Conservation (phyloP, 2,329 filamentous ascomycete species). For the Arthrobotrys sphaeroides region DNA sequence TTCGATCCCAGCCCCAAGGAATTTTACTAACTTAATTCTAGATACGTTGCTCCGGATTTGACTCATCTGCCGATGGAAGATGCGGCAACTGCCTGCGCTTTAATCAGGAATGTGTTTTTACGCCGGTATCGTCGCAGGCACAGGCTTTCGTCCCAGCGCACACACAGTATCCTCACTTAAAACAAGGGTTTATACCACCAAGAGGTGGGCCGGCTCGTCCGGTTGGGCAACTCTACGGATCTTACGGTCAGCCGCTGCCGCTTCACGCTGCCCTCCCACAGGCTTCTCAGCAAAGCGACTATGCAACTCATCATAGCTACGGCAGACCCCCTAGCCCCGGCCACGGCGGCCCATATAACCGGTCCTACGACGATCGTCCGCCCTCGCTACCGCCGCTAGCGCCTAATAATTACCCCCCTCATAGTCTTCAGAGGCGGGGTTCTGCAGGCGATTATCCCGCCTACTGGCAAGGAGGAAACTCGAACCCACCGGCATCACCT, state of each 20-base stretch:
- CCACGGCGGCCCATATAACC: slow-evolving; percentile 33
- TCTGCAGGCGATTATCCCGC: slow-evolving; percentile 56
- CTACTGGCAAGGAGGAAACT: slow-evolving; percentile 38
- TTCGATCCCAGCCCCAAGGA: too few species aligned
- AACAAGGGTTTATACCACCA: slow-evolving; percentile 61
- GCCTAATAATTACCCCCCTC: slow-evolving; percentile 57
- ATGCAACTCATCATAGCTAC: slow-evolving; percentile 52
- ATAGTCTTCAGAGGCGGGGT: slow-evolving; percentile 54
- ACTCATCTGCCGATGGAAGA: slow-evolving; percentile 75
- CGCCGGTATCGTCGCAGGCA: slow-evolving; percentile 76
- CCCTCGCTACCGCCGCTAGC: slow-evolving; percentile 60
- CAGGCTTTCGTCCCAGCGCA: slow-evolving; percentile 79
- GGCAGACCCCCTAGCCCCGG: slow-evolving; percentile 37
- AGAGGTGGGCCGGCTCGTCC: slow-evolving; percentile 59
- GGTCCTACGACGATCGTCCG: slow-evolving; percentile 58
- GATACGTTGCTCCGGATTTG: slow-evolving; percentile 81
- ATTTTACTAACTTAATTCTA: slow-evolving; percentile 60
- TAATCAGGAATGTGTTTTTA: slow-evolving; percentile 80
- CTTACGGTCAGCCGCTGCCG: slow-evolving; percentile 61
- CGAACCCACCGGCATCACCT: slow-evolving; percentile 43
- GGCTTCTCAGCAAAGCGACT: slow-evolving; percentile 47
- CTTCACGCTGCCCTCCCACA: slow-evolving; percentile 55
- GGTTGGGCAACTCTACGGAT: slow-evolving; percentile 60
- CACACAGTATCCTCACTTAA: slow-evolving; percentile 70
- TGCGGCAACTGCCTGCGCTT: slow-evolving; percentile 78